A percentile compares a stretch with the other conserved stretches of the same genome.
phyloP scores from a whole-genome alignment of 352 stramenopile genomes.

The Plasmopara halstedii region DNA sequence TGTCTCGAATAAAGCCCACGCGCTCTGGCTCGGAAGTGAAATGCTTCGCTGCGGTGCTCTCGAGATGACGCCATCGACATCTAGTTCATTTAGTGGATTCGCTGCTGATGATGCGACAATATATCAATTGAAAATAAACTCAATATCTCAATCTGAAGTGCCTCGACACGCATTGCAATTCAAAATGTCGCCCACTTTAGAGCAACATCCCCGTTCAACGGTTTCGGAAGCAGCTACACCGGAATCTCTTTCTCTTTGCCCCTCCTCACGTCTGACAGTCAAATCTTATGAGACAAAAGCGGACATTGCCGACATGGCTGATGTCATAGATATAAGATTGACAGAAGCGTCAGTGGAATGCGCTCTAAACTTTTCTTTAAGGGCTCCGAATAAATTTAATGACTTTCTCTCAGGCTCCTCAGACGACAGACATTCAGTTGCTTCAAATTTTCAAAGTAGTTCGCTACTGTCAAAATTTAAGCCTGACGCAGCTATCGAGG shows the following conservation, averaged over 20 bases:
- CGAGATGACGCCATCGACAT: conserved; percentile 27
- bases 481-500: conserved; percentile 37
- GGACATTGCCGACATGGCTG: conserved; percentile 23
- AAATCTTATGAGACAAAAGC: conserved; percentile 26
- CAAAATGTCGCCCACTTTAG: conserved; percentile 6
- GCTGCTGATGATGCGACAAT: conserved; percentile 21
- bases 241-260: conserved; percentile 12
- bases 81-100: conserved; percentile 22
- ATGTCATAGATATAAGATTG: conserved; percentile 27
- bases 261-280: conserved; percentile 24
- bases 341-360: conserved; percentile 7
- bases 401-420: conserved; percentile 14
- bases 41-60: conserved; percentile 53
- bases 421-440: conserved; percentile 47
- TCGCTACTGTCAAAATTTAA: conserved; percentile 58
- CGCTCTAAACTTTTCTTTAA: conserved; percentile 10
- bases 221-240: conserved; percentile 5
- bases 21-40: conserved; percentile 67
- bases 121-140: conserved; percentile 35
- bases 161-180: conserved; percentile 16
- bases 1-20: conserved; percentile 58
- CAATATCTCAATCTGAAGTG: conserved; percentile 16
- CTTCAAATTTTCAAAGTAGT: conserved; percentile 25
- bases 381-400: conserved; percentile 15
- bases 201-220: conserved; percentile 9